Evolutionary conservation across 2,329 filamentous ascomycete genomes (phyloP), one percentile per base, ranked within the genome.

Genomic region (Ceratocystis albifundus): DNA sequence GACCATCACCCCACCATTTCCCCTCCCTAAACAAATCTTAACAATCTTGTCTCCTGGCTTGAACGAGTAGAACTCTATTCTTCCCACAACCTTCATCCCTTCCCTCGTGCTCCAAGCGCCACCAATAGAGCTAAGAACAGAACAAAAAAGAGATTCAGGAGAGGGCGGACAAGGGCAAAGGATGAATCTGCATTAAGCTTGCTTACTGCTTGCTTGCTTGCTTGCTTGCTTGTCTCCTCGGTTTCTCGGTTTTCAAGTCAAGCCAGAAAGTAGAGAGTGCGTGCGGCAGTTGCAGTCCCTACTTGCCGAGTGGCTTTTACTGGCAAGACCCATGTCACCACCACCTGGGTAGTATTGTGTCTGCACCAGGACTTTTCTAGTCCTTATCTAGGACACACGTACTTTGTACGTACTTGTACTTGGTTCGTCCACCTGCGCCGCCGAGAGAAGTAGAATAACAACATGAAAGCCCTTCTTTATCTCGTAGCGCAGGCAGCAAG

Each of bases 281-380:
- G 7, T 32, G 25, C 53, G 53, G 53, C 53, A 57, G 53, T 57
- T 57, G 12, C 6, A 30, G 25, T 17, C 53, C 55, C 55, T 25
- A 59, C 55, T 59, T 59, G 28, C 55, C 55, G 55, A 59, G 55
- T 59, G 55, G 55, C 25, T 30, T 7, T 36, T n/a, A 59, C 36
- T 59, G 55, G 7, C 28, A 59, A 12, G 55, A 7, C 55, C 55
- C 4, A 7, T 53, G 48, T 28, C 48, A 59, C 55, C 48, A 59
- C 55, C 55, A 59, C 55, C 5, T n/a, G 36, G 7, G 55, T 59
- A 17, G 55, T 30, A 59, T 59, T 59, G 17, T 36, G 12, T 30
- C 28, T n/a, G 22, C 36, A 53, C 48, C n/a, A 25, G 48, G 48
- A n/a, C 48, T 4, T 59, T 59, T 36, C 53, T 57, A 57, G 22